A percentile compares a stretch with the other conserved stretches of the same genome.
phyloP scores from a whole-genome alignment of 495 filamentous ascomycete species.

The Trypethelium eluteriae region DNA sequence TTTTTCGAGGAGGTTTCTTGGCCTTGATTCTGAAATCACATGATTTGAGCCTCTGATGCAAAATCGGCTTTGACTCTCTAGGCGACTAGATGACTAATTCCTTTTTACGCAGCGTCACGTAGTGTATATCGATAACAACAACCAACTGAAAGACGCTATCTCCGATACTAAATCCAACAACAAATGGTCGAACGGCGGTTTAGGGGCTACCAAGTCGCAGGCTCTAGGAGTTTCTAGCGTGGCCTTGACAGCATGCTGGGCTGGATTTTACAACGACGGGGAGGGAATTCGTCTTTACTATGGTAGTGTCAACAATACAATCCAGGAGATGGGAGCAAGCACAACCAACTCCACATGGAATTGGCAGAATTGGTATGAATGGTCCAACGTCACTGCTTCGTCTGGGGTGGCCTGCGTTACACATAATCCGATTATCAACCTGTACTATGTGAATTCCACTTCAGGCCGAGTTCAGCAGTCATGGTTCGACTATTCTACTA shows the following conservation, averaged over 20 bases:
- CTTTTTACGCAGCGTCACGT: not conserved
- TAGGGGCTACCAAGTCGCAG: not conserved
- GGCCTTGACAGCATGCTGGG: constrained; percentile 4
- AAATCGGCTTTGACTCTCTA: too few relatives aligned
- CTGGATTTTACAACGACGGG: not conserved
- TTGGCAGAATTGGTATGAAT: not conserved
- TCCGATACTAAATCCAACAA: not conserved
- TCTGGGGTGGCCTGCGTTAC: not conserved
- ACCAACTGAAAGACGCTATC: not conserved
- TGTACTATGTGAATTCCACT: not conserved
- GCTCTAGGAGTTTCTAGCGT: not conserved
- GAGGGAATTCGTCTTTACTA: not conserved
- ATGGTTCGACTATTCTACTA: not conserved
- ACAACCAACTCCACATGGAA: not conserved
- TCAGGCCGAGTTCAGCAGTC: not conserved
- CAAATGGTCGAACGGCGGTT: constrained; percentile 1
- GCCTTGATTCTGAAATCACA: too few relatives aligned
- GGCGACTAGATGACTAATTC: not conserved
- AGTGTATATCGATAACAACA: not conserved
- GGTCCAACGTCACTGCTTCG: not conserved
- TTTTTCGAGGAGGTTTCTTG: not conserved
- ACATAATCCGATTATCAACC: not conserved
- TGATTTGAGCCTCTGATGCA: too few relatives aligned
- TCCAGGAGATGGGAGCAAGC: constrained; percentile 7
- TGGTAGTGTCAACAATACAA: not conserved